Conservation (phyloP, 768 basidiomycete genomes). For the Solioccasus polychromus region DNA sequence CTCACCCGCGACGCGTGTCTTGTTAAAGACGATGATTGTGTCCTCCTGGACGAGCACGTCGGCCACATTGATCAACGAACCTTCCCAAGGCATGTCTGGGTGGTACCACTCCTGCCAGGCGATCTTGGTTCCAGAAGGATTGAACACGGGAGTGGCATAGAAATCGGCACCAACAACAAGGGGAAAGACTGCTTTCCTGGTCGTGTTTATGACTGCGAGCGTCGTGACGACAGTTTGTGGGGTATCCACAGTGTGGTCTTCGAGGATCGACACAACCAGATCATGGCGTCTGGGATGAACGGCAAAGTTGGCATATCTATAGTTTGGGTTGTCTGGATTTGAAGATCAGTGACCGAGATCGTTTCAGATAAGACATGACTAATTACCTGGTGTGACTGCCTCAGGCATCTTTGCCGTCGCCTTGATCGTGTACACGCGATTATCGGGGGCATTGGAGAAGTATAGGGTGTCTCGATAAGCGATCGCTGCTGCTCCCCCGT, state of each 20-base stretch:
- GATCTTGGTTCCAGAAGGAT: conserved; percentile 54
- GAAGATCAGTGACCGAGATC: not conserved
- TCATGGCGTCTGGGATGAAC: conserved; percentile 52
- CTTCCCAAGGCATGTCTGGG: conserved; percentile 74
- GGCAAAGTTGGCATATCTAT: conserved; percentile 63
- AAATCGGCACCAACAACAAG: conserved; percentile 66
- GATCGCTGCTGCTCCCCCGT: conserved; percentile 63
- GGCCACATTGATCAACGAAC: conserved; percentile 52
- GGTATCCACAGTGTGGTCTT: conserved; percentile 60
- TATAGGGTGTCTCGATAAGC: conserved; percentile 49
- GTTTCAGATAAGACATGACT: no score
- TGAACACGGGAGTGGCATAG: conserved; percentile 60
- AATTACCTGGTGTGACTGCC: conserved; percentile 61
- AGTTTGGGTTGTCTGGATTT: conserved; percentile 20
- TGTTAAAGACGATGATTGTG: conserved; percentile 35
- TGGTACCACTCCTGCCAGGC: conserved; percentile 70
- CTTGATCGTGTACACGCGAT: conserved; percentile 47
- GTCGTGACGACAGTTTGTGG: conserved; percentile 43
- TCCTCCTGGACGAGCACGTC: conserved; percentile 35
- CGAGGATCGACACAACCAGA: conserved; percentile 59
- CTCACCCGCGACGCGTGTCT: conserved; percentile 50
- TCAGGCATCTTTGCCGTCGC: conserved; percentile 29
- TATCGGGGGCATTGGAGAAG: conserved; percentile 57
- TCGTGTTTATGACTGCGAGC: conserved; percentile 54
- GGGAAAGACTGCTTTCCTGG: conserved; percentile 40